Evolutionary conservation across 2,329 filamentous ascomycete genomes (phyloP), one percentile per base, ranked within the genome.

Genomic region (Phaeophleospora eucalypticola): DNA sequence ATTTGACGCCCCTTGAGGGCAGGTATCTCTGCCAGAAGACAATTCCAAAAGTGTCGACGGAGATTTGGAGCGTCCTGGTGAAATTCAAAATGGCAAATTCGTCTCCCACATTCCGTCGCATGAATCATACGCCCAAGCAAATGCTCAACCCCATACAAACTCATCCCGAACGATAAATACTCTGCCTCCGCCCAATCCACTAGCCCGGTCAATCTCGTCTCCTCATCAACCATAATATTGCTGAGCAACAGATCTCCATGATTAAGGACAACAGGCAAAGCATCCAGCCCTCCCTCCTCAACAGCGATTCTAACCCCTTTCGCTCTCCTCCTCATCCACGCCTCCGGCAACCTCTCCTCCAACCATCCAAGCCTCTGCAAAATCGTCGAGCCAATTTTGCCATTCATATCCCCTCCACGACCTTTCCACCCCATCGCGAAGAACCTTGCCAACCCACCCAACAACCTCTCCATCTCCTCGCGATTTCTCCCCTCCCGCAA

Each of bases 171-270:
- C 0, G 81, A 81, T 7, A 83, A 60, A 49, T 68, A 73, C 58
- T 84, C 81, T 0, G 76, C 79, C 58, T 85, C 82, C 0, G 79
- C 78, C 82, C 81, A 85, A 58, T 85, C 82, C 0, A 85, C 69
- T 1, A 84, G 48, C 1, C 81, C 82, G 0, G 58, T 68, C 6
- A 84, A 58, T 2, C 55, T 45, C 43, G 75, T 70, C 1, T 63
- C 45, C 0, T 65, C 56, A 43, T 73, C 65, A 0, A 82, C 68
- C 58, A 83, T 71, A 36, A 84, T 71, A 49, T 84, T 84, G 2
- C 70, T 70, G 0, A 78, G 69, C 0, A 81, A 65, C 4, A 84
- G 64, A 55, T 85, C 82, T 0, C 81, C 81, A 44, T 84, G 81
- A 4, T 74, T 82, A 9, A 84, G 61, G 3, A 76, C 73, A 66